These are phyloP conservation scores for Myrica gale DNA, from an alignment of 306 rosid genomes.

Conservation along the genomic window DNA sequence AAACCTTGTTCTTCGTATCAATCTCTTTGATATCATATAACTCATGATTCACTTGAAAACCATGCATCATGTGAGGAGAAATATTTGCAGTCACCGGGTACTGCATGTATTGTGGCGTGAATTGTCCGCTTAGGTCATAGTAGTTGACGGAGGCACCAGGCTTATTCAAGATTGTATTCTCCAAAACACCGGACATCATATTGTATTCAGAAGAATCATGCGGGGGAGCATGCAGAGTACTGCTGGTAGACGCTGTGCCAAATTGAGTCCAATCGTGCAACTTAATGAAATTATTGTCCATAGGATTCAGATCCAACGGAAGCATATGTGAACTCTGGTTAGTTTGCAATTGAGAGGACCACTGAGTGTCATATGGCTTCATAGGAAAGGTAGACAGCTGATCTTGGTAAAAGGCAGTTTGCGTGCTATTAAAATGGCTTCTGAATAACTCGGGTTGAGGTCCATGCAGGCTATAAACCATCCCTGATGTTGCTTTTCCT, in stretches of 20 bases:
- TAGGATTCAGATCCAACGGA: not conserved
- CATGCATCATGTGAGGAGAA: not conserved
- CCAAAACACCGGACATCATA: not conserved
- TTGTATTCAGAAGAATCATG: not conserved
- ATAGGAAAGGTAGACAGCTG: not conserved
- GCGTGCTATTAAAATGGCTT: constrained; percentile 9
- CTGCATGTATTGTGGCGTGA: not conserved
- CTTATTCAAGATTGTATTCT: not conserved
- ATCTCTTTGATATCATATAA: not conserved
- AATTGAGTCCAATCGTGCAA: not conserved
- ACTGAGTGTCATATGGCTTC: not conserved
- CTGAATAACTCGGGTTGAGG: not conserved
- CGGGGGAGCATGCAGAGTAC: not conserved
- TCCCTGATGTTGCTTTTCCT: not conserved
- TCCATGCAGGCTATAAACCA: not conserved
- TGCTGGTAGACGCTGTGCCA: not conserved
- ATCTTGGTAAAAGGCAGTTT: not conserved
- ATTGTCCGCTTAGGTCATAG: not conserved
- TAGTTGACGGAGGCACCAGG: not conserved
- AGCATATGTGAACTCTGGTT: not conserved
- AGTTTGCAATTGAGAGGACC: not conserved
- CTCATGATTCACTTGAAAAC: not conserved
- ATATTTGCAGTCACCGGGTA: not conserved
- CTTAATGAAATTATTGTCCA: constrained; percentile 1
- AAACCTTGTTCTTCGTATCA: constrained; percentile 11